Percentiles rank a stretch among this genome's conserved stretches.
These are phyloP conservation scores for Sanghuangporus weigelae DNA, from an alignment of 1,284 basidiomycete species.

Conservation along the genomic window DNA sequence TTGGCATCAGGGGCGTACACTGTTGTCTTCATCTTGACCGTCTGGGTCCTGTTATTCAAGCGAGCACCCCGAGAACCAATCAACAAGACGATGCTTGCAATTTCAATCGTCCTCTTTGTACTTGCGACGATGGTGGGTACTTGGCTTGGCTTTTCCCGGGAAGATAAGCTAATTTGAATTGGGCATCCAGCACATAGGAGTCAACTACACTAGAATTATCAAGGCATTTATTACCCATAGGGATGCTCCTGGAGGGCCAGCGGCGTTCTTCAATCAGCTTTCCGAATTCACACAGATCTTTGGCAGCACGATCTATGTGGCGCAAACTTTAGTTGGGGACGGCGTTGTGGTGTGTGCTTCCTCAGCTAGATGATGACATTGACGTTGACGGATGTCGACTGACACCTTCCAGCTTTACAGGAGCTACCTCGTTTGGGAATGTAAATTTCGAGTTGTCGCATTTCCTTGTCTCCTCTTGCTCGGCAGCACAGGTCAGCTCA, in stretches of 20 bases:
- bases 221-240: conserved; percentile 18
- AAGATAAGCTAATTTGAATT: background rate
- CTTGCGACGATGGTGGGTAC: conserved; percentile 13
- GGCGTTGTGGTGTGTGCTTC: conserved; percentile 10
- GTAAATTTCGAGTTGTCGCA: background rate
- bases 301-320: conserved; percentile 18
- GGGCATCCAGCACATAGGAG: conserved; percentile 16
- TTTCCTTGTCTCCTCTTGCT: background rate
- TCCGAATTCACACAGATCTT: conserved; percentile 18
- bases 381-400: background rate
- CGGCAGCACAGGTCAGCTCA: background rate
- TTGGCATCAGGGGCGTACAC: background rate
- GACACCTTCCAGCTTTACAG: conserved; percentile 2
- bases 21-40: background rate
- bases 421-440: conserved; percentile 7
- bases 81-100: conserved; percentile 2
- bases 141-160: background rate
- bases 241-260: conserved; percentile 16
- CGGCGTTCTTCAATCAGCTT: conserved; percentile 18
- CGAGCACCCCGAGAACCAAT: background rate
- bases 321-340: conserved; percentile 19
- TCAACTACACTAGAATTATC: conserved; percentile 19
- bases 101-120: conserved; percentile 8
- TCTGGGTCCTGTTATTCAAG: background rate
- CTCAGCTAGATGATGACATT: background rate